These are phyloP conservation scores for Globisporangium radiosum DNA, from an alignment of 352 stramenopile genomes.

Conservation along the genomic window DNA sequence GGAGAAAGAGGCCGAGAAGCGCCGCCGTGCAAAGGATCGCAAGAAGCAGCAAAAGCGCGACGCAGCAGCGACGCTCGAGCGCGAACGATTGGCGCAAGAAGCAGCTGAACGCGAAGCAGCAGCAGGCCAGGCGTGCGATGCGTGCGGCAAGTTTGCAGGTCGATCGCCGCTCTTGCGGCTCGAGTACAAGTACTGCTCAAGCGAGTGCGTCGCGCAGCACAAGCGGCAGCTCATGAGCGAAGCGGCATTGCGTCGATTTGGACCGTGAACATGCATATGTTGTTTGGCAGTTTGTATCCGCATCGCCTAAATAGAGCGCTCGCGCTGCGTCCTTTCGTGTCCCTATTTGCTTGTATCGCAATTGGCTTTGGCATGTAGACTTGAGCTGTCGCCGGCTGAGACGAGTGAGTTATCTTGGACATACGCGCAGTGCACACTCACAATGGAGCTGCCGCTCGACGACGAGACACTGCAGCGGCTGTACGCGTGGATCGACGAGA, in stretches of 20 bases:
- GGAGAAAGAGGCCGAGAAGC: constrained; percentile 85
- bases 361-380: no score
- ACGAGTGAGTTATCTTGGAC: no score
- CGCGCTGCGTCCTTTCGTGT: constrained; percentile 25
- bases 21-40: constrained; percentile 76
- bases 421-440: no score
- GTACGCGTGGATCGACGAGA: constrained; percentile 95
- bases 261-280: constrained; percentile 18
- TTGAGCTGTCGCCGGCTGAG: no score
- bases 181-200: constrained; percentile 93
- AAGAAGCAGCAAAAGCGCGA: constrained; percentile 90
- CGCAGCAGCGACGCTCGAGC: constrained; percentile 53
- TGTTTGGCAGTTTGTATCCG: background rate
- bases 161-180: constrained; percentile 88
- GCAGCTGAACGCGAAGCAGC: constrained; percentile 70
- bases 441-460: constrained; percentile 61
- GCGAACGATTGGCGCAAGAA: constrained; percentile 52
- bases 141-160: constrained; percentile 75
- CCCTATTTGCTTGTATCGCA: no score
- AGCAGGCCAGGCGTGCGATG: constrained; percentile 68
- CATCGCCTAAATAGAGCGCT: constrained; percentile 6
- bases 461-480: constrained; percentile 90
- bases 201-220: constrained; percentile 90
- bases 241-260: constrained; percentile 81
- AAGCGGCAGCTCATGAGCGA: constrained; percentile 91